Conservation (phyloP, 73 alveolate species). For the Durusdinium trenchii region DNA sequence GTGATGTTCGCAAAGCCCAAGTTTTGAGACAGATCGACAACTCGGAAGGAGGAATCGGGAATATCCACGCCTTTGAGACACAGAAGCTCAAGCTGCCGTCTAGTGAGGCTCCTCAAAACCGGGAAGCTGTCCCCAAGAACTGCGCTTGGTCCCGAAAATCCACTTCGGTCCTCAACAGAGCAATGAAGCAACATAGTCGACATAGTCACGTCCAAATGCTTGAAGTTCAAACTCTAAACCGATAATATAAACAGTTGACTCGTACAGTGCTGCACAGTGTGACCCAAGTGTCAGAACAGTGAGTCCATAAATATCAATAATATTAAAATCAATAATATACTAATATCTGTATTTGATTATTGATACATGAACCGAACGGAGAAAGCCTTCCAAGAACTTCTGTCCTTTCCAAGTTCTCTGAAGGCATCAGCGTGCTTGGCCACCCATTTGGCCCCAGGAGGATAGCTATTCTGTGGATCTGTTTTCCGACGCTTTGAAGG, state of each 20-base stretch:
- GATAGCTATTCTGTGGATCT: not conserved
- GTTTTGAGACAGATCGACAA: not conserved
- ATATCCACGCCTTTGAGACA: not conserved
- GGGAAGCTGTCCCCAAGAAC: not conserved
- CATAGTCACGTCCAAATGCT: too few species aligned
- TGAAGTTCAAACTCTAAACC: too few species aligned
- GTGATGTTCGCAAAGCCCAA: not conserved
- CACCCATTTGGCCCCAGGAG: slow-evolving; percentile 6
- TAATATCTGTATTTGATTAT: too few species aligned
- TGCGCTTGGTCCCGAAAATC: not conserved
- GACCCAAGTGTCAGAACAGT: too few species aligned
- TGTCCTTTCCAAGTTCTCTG: not conserved
- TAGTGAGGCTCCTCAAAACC: not conserved
- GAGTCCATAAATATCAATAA: too few species aligned
- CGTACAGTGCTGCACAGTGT: too few species aligned
- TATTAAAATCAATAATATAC: too few species aligned
- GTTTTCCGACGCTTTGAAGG: not conserved
- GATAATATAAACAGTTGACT: too few species aligned
- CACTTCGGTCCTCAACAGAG: not conserved
- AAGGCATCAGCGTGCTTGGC: not conserved
- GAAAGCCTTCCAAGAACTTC: too few species aligned
- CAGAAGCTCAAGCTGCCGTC: not conserved
- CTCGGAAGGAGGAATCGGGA: not conserved
- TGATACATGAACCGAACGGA: too few species aligned
- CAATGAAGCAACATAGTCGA: too few species aligned